A percentile compares a stretch with the other conserved stretches of the same genome.
phyloP scores from a whole-genome alignment of 2,329 filamentous ascomycete genomes.

The Aphanocladium album region DNA sequence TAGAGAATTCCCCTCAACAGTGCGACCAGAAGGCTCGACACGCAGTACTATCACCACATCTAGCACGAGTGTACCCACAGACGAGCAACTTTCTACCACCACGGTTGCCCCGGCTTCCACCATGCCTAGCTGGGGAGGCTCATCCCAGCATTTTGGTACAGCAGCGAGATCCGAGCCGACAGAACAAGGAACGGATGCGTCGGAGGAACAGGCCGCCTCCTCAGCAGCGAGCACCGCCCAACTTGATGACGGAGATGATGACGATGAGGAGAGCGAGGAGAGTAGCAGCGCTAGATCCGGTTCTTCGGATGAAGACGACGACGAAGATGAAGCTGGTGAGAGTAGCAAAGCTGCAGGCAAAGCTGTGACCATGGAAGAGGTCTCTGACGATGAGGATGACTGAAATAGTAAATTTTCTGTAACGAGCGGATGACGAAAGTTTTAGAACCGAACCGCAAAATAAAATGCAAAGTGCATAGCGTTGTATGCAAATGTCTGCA shows the following conservation, averaged over 20 bases:
- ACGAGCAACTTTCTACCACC: constrained; percentile 30
- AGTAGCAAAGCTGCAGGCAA: constrained; percentile 38
- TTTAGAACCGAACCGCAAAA: background rate
- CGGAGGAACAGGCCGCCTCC: constrained; percentile 2
- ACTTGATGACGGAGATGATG: background rate
- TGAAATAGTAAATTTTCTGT: constrained; percentile 19
- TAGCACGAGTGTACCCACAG: background rate
- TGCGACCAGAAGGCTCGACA: background rate
- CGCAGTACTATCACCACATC: background rate
- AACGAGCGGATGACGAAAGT: background rate
- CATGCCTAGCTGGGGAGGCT: constrained; percentile 45
- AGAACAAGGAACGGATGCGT: background rate
- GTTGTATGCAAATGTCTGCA: background rate
- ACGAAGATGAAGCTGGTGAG: constrained; percentile 11
- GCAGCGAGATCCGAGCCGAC: constrained; percentile 18
- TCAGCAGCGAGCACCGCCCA: background rate
- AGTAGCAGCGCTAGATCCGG: constrained; percentile 1
- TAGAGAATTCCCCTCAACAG: constrained; percentile 13
- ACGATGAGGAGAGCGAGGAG: background rate
- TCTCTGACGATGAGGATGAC: constrained; percentile 33
- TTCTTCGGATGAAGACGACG: constrained; percentile 6
- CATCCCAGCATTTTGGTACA: constrained; percentile 42
- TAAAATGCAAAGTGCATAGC: background rate
- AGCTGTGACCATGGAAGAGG: constrained; percentile 44
- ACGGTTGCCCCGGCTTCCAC: constrained; percentile 42